Base-by-base conservation (phyloP, 202 grass and related monocot species). In the Setaria viridis region DNA sequence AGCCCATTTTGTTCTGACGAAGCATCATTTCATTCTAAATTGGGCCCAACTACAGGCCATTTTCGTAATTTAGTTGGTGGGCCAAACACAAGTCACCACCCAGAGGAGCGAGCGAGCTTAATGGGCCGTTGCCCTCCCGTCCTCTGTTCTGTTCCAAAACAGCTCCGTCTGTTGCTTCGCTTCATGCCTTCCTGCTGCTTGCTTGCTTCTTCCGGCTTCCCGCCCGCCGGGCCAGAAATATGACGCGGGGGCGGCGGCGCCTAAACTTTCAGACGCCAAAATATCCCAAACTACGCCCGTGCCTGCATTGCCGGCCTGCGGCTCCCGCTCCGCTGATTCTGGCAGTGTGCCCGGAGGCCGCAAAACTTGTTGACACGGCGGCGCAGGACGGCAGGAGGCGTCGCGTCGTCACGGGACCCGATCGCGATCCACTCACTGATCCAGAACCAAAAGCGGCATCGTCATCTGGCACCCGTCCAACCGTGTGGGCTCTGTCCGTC, bases 371-470 rank as follows among this genome's bases (percentile, higher is more conserved):
- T 20, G 37, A 42, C 16, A n/a, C 41, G 42, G 42, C 43, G 41
- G 42, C 25, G 70, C 25, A 7, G 60, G 6, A 20, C 30, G 34
- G 64, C 64, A 37, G 11, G 14, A 41, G 60, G 25, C 49, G 30
- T n/a, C 37, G 72, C 48, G 8, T 77, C 62, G 5, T 72, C 67
- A 79, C 69, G 57, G 63, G 85, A 63, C 5, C 37, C 19, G 37
- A 67, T 56, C 58, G 68, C 21, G 16, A 80, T 80, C 70, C 78
- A 13, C 58, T 16, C 78, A 13, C 58, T 16, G 21, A 80, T 80
- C 78, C 78, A 30, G 32, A 80, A 6, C 69, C 20, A 12, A 73
- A 73, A 30, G 73, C 50, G 7, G 13, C 34, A 32, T 1, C 41
- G 5, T 30, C 62, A 64, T 34, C 62, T 34, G 62, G 62, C 62